phyloP scores from a whole-genome alignment of 2,329 filamentous ascomycete species.

The Colletotrichum tropicicola region DNA sequence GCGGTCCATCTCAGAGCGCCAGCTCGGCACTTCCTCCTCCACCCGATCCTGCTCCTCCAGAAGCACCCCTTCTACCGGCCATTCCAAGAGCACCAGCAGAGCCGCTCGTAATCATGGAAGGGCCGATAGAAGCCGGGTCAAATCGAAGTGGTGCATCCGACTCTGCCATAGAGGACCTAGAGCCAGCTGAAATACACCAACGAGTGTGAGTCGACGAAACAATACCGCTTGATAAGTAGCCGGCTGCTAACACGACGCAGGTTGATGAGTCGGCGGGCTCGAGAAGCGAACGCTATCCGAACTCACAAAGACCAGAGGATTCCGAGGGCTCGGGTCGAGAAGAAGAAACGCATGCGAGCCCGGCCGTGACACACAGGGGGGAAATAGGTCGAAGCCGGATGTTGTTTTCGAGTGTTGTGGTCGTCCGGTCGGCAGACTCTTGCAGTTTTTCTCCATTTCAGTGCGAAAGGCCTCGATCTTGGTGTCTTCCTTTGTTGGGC shows the following conservation, averaged over 20 bases:
- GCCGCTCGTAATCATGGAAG: not conserved
- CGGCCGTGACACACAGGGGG: too few relatives aligned
- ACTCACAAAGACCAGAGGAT: not conserved
- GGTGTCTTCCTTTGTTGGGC: too few relatives aligned
- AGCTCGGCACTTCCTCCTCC: too few relatives aligned
- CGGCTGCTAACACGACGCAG: not conserved
- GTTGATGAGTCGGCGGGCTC: not conserved
- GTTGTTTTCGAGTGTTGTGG: too few relatives aligned
- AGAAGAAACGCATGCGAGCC: constrained; percentile 10
- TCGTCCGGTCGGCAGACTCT: too few relatives aligned
- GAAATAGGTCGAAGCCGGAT: too few relatives aligned
- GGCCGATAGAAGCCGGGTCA: constrained; percentile 1
- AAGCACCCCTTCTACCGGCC: not conserved
- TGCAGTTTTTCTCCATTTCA: too few relatives aligned
- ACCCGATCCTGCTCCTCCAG: not conserved
- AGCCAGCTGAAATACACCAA: constrained; percentile 1
- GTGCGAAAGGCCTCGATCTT: too few relatives aligned
- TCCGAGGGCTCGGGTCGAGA: constrained; percentile 2
- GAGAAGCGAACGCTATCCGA: constrained; percentile 5
- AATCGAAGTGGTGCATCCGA: not conserved
- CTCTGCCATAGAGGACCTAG: constrained; percentile 9
- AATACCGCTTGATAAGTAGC: not conserved
- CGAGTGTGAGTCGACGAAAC: not conserved
- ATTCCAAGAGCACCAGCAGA: not conserved
- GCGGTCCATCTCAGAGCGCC: not conserved